Evolutionary conservation across 345 rosid genomes (phyloP), one percentile per base, ranked within the genome.

Genomic region (Populus alba): DNA sequence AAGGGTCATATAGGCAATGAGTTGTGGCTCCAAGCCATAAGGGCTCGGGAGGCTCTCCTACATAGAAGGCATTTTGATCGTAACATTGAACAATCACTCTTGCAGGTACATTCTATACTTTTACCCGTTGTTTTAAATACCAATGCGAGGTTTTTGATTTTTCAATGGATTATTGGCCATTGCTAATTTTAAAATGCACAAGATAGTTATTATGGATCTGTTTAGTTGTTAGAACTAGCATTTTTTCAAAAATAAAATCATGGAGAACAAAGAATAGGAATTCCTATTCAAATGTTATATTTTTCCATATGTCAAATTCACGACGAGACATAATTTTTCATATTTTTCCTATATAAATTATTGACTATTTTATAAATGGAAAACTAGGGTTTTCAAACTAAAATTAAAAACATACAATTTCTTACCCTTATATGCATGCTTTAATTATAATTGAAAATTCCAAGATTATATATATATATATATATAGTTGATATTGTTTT

Each of bases 1-100:
- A 86, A 86, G 72, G 77, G 70, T 38, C 71, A 73, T 70, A 51
- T n/a, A 67, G 83, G 87, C 45, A 71, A 83, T 9, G 87, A 76
- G 66, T 62, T 79, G 38, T 86, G 87, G 94, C 69, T 78, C 72
- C 88, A 87, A 80, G 93, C 82, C 66, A 71, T 85, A 68, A 78
- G 82, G 82, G 89, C 87, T 8, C 86, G 89, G 10, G 87, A 90
- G 43, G 86, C 84, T 75, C 75, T 92, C 79, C 61, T 88, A 43
- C 70, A 7, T 68, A 85, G 83, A 82, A 83, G 72, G 69, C 68
- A 67, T 78, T 70, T 66, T 75, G 75, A 47, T 63, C 43, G 74
- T 67, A 67, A 39, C 27, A 7, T 29, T 20, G 57, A 27, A n/a
- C 77, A 66, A 13, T 7, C 70, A 6, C 27, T 69, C 41, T 47